Evolutionary conservation across 257 asterid species (phyloP).

Genomic region (Solanum chilense): DNA sequence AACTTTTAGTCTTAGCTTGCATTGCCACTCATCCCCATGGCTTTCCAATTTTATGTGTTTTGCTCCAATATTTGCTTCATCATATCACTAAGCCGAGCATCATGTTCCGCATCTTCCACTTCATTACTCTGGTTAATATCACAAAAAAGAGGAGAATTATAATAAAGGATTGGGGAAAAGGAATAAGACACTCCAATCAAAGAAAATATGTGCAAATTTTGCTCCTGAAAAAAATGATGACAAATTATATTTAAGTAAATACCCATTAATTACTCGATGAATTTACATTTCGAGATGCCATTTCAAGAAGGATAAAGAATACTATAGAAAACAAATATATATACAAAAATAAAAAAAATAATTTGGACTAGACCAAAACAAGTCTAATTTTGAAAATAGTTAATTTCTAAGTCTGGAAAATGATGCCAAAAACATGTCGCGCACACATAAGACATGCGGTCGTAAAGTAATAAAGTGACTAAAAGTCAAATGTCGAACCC

Average conservation of each 20-base stretch:
- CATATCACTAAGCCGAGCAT: neutral
- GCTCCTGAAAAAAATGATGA: neutral
- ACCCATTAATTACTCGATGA: neutral
- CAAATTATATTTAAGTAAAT: neutral
- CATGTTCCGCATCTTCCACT: neutral
- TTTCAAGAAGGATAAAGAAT: too few species aligned
- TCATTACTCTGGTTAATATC: neutral
- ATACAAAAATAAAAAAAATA: neutral
- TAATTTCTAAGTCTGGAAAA: neutral
- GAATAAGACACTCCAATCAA: neutral
- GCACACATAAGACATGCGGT: neutral
- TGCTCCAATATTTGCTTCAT: neutral
- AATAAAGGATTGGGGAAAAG: neutral
- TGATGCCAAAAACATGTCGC: neutral
- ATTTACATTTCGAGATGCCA: neutral
- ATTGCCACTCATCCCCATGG: neutral
- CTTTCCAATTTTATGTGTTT: neutral
- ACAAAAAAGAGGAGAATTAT: neutral
- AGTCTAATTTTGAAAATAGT: neutral
- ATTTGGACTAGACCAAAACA: neutral
- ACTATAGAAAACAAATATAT: neutral
- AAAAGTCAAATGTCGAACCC: neutral
- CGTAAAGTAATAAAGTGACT: neutral
- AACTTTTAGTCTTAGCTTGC: neutral
- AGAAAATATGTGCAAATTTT: neutral